phyloP scores from a whole-genome alignment of 805 yeast species.

The Maudiozyma barnettii region DNA sequence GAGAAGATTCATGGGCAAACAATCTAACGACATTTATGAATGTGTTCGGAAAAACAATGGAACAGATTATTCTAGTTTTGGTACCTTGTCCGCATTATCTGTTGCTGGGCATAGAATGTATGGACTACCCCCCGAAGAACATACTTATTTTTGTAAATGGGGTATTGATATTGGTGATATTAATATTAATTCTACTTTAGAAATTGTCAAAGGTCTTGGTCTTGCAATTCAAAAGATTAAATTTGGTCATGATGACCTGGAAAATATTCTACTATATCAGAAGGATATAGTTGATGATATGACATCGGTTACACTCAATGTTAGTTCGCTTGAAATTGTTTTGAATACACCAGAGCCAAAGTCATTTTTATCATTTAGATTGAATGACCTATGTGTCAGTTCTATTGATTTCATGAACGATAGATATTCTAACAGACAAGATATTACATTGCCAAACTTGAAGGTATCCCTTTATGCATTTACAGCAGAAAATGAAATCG shows the following conservation, averaged over 20 bases:
- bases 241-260: slow-evolving; percentile 62
- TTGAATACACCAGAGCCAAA: slow-evolving; percentile 30
- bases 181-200: slow-evolving; percentile 40
- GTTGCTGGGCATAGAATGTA: slow-evolving; percentile 87
- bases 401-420: slow-evolving; percentile 63
- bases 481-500: slow-evolving; percentile 19
- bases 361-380: slow-evolving; percentile 15
- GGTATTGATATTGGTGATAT: slow-evolving; percentile 62
- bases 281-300: slow-evolving; percentile 57
- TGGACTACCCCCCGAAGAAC: slow-evolving; percentile 83
- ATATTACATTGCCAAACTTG: slow-evolving; percentile 42
- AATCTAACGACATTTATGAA: slow-evolving; percentile 16
- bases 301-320: slow-evolving; percentile 48
- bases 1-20: slow-evolving; percentile 9
- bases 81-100: slow-evolving; percentile 37
- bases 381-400: slow-evolving; percentile 30
- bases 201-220: slow-evolving; percentile 36
- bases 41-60: slow-evolving; percentile 25
- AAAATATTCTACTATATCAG: slow-evolving; percentile 57
- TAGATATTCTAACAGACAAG: slow-evolving; percentile 48
- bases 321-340: slow-evolving; percentile 39
- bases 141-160: slow-evolving; percentile 88
- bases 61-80: slow-evolving; percentile 9
- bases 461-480: slow-evolving; percentile 15
- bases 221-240: slow-evolving; percentile 40